Evolutionary conservation across 1,284 basidiomycete species (phyloP), one percentile per base, ranked within the genome.

Genomic region (Fistulinella cinereoalba): DNA sequence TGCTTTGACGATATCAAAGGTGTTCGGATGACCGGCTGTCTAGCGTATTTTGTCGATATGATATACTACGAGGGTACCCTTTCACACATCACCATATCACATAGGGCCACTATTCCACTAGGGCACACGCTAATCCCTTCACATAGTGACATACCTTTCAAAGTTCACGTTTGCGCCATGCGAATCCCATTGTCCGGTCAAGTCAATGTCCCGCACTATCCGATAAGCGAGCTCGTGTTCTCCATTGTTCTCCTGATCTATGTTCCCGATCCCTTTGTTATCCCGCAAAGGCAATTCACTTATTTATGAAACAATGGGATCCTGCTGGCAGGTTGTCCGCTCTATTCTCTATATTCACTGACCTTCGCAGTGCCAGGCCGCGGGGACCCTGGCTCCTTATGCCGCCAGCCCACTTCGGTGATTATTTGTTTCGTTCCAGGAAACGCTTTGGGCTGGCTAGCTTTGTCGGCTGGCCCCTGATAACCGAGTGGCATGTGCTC

Each of bases 1-100:
- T 69, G 84, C 84, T 53, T 70, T 98, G 58, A 87, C 85, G 29
- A 85, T 93, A 46, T 76, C 85, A 38, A 94, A 92, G 69, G 89
- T 98, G 27, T 98, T 98, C 69, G 81, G 85, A 52, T 97, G 71
- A 76, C 37, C 38, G 33, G 19, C 18, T n/a, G 37, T 22, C 8
- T 12, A 21, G 19, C 24, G 18, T 7, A 25, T 34, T 21, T 25
- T 27, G 33, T 27, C 25, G 22, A 19, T 22, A 19, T 42, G 28
- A 24, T 38, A 21, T 40, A 25, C 24, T n/a, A 32, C 18, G 40
- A 34, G 39, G 37, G 21, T 43, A n/a, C n/a, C n/a, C n/a, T n/a
- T n/a, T n/a, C n/a, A n/a, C n/a, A n/a, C n/a, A n/a, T n/a, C n/a
- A n/a, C n/a, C n/a, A n/a, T n/a, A n/a, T n/a, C n/a, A n/a, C n/a